phyloP scores from a whole-genome alignment of 73 alveolate genomes.

The Tetrahymena malaccensis region DNA sequence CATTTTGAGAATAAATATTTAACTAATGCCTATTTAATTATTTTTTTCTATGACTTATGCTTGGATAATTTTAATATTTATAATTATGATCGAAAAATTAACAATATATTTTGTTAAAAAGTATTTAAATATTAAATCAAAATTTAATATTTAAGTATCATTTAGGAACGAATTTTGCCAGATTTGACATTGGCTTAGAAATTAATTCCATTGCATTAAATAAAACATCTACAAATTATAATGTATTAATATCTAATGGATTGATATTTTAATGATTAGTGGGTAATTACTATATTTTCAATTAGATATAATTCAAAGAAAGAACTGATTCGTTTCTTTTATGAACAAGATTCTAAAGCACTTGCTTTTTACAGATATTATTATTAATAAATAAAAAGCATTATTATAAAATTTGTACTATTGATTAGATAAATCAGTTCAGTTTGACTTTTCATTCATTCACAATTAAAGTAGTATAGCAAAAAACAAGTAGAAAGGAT shows the following conservation, averaged over 20 bases:
- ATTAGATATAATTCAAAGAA: neutral
- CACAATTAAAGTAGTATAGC: neutral
- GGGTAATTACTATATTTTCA: neutral
- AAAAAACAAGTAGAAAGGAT: neutral
- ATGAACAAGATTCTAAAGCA: neutral
- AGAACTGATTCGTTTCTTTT: neutral
- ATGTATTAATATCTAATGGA: neutral
- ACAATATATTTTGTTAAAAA: neutral
- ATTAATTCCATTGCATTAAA: neutral
- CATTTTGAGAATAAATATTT: too few species aligned
- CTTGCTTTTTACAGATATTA: neutral
- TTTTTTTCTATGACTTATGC: too few species aligned
- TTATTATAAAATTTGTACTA: neutral
- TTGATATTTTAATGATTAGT: neutral
- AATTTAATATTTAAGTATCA: too few species aligned
- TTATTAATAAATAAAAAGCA: neutral
- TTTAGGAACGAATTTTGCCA: neutral
- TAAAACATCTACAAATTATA: neutral
- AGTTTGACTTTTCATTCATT: neutral
- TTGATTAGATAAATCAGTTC: neutral
- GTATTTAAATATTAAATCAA: too few species aligned
- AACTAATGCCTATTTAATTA: too few species aligned
- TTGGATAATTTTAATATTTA: too few species aligned
- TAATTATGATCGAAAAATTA: too few species aligned
- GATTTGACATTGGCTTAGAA: neutral